phyloP scores from a whole-genome alignment of 106 monocot species.

The Apostasia ramifera region DNA sequence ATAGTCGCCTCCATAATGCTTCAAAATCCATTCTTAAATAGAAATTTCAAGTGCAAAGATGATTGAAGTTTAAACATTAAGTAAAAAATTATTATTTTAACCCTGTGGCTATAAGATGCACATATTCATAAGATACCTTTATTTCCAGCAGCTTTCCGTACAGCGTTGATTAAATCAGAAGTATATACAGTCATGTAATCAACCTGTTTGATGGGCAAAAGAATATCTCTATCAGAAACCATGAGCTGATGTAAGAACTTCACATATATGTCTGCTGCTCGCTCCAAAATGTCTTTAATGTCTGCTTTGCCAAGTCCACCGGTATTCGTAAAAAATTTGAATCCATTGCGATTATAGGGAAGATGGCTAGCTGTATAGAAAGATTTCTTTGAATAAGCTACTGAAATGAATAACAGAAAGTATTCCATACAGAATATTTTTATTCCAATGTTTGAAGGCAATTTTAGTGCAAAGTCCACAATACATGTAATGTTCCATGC shows the following conservation, averaged over 20 bases:
- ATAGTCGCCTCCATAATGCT: not conserved
- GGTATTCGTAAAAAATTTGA: slow-evolving; percentile 93
- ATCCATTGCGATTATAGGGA: slow-evolving; percentile 97
- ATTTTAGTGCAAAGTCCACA: no score
- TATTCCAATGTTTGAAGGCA: no score
- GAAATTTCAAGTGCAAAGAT: not conserved
- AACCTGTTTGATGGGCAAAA: slow-evolving; percentile 32
- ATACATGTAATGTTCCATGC: no score
- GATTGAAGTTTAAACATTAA: no score
- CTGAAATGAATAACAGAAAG: no score
- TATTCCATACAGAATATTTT: no score
- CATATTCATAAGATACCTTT: slow-evolving; percentile 39
- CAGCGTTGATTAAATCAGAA: slow-evolving; percentile 74
- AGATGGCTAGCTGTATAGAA: slow-evolving; percentile 82
- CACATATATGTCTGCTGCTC: slow-evolving; percentile 64
- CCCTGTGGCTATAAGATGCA: not conserved
- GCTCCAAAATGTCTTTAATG: slow-evolving; percentile 85
- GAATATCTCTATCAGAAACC: slow-evolving; percentile 23
- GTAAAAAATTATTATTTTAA: not conserved
- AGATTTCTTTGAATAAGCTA: no score
- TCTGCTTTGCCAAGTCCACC: slow-evolving; percentile 89
- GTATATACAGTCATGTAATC: slow-evolving; percentile 84
- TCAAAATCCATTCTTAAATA: not conserved
- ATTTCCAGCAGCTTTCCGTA: slow-evolving; percentile 86
- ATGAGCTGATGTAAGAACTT: slow-evolving; percentile 31